Evolutionary conservation across 116 monocot species (phyloP).

Genomic region (Phalaenopsis hybrid): DNA sequence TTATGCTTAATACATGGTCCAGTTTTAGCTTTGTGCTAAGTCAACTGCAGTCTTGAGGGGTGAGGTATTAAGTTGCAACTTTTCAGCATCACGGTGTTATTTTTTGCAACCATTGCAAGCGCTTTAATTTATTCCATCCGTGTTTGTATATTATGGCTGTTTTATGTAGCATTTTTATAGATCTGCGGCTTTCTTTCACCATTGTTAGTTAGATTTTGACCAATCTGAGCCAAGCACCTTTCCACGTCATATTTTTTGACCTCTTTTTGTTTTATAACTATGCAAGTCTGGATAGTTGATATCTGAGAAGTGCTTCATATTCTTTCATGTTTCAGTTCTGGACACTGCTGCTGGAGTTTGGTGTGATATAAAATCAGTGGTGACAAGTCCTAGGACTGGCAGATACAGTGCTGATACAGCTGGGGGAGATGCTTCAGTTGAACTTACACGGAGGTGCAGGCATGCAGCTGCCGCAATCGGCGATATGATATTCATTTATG

Average conservation of each 20-base stretch:
- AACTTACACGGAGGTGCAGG: slow-evolving; percentile 89
- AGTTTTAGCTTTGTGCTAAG: background rate
- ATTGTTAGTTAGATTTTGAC: background rate
- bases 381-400: slow-evolving; percentile 85
- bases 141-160: background rate
- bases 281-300: background rate
- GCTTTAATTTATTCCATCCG: background rate
- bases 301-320: slow-evolving; percentile 6
- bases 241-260: background rate
- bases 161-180: background rate
- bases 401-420: slow-evolving; percentile 97
- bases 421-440: slow-evolving; percentile 88
- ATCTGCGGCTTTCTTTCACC: background rate
- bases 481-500: slow-evolving; percentile 89
- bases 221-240: slow-evolving; percentile 1
- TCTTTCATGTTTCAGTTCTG: slow-evolving; percentile 42
- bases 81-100: background rate
- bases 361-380: slow-evolving; percentile 98
- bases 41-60: background rate
- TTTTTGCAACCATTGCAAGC: background rate
- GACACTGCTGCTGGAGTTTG: slow-evolving; percentile 99
- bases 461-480: slow-evolving; percentile 98
- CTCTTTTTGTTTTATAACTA: background rate
- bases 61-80: background rate
- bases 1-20: background rate